phyloP scores from a whole-genome alignment of 1,284 basidiomycete species.

The Boletus mariae region DNA sequence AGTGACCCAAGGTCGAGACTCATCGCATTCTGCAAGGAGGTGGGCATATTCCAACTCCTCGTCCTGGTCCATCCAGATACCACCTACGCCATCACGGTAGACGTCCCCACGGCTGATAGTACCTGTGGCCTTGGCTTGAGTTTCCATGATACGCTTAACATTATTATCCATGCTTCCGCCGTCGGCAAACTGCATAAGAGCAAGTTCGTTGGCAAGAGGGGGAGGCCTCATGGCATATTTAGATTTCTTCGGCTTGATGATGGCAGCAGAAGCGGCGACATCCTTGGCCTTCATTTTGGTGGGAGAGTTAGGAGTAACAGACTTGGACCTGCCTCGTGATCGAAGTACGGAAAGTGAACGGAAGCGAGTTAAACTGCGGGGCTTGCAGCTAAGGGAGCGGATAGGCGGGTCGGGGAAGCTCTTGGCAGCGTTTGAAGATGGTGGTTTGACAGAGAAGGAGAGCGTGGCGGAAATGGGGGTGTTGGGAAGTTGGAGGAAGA shows the following conservation, averaged over 20 bases:
- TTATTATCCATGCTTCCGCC: constrained; percentile 61
- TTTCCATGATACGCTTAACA: constrained; percentile 51
- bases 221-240: constrained; percentile 38
- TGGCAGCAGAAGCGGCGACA: constrained; percentile 20
- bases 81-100: constrained; percentile 56
- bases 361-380: constrained; percentile 36
- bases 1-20: constrained; percentile 40
- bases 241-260: constrained; percentile 45
- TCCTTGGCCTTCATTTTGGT: constrained; percentile 23
- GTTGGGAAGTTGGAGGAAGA: constrained; percentile 58
- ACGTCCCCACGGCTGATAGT: constrained; percentile 43
- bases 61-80: constrained; percentile 67
- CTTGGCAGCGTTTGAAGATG: constrained; percentile 1
- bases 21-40: constrained; percentile 40
- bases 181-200: constrained; percentile 61
- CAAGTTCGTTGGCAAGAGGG: constrained; percentile 58
- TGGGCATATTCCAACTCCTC: constrained; percentile 66
- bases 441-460: constrained; percentile 22
- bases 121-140: constrained; percentile 45
- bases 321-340: constrained; percentile 34
- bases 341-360: constrained; percentile 46
- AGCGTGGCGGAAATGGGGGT: constrained; percentile 41
- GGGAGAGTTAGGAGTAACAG: constrained; percentile 22
- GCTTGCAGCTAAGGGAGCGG: constrained; percentile 3
- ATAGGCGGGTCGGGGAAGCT: constrained; percentile 10